phyloP scores from a whole-genome alignment of 148 eudicot species.

The Pharnaceum exiguum region DNA sequence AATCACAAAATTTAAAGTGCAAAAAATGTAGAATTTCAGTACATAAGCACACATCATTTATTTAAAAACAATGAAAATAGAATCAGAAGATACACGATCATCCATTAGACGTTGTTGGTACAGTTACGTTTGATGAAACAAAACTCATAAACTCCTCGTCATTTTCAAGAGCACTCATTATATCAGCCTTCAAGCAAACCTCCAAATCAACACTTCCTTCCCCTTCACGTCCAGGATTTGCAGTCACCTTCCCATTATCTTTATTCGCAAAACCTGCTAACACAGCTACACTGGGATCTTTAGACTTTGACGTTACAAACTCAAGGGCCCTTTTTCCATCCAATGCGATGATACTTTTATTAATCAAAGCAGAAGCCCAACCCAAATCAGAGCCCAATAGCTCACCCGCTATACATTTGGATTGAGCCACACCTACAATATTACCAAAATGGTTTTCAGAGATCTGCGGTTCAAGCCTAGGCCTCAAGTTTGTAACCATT shows the following conservation, averaged over 20 bases:
- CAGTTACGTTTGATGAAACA: no score
- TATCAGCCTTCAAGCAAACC: constrained; percentile 45
- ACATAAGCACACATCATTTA: no score
- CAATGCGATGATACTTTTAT: constrained; percentile 36
- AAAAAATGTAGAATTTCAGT: no score
- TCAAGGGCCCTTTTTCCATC: constrained; percentile 11
- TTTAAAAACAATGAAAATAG: background rate
- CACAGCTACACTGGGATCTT: background rate
- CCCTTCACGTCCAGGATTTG: constrained; percentile 57
- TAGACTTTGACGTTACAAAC: background rate
- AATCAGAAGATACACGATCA: no score
- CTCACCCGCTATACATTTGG: constrained; percentile 22
- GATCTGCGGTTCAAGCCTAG: constrained; percentile 47
- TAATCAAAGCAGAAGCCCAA: constrained; percentile 31
- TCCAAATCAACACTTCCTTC: constrained; percentile 66
- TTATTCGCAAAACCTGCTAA: constrained; percentile 44
- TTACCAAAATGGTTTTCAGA: constrained; percentile 60
- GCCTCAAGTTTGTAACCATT: constrained; percentile 49
- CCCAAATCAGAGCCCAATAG: constrained; percentile 36
- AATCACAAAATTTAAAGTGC: no score
- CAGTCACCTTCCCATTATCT: constrained; percentile 64
- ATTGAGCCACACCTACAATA: constrained; percentile 30
- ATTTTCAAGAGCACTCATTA: constrained; percentile 45
- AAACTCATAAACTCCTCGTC: constrained; percentile 64
- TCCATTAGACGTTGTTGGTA: no score